phyloP scores from a whole-genome alignment of 352 stramenopile genomes.

The Saprolegnia diclina region DNA sequence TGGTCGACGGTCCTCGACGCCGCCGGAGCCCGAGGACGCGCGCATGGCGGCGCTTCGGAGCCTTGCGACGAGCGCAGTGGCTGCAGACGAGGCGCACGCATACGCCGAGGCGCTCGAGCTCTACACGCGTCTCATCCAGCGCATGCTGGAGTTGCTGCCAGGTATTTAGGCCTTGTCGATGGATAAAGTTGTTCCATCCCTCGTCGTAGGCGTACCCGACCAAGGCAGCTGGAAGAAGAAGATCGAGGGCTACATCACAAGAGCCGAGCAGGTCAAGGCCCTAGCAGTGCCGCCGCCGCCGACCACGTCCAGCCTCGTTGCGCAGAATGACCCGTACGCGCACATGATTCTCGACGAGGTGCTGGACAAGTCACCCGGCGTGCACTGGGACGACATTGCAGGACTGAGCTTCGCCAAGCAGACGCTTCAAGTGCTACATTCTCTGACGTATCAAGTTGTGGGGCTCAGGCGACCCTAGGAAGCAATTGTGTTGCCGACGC shows the following conservation, averaged over 20 bases:
- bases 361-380: slow-evolving; percentile 65
- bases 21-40: neutral
- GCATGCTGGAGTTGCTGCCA: slow-evolving; percentile 56
- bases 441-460: slow-evolving; percentile 2
- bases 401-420: slow-evolving; percentile 80
- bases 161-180: slow-evolving; percentile 34
- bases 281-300: neutral
- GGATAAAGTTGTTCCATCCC: neutral
- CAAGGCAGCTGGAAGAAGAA: slow-evolving; percentile 42
- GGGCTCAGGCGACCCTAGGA: slow-evolving; percentile 37
- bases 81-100: slow-evolving; percentile 42
- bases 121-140: slow-evolving; percentile 68
- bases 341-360: slow-evolving; percentile 82
- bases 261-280: slow-evolving; percentile 64
- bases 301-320: slow-evolving; percentile 3
- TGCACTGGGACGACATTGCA: slow-evolving; percentile 79
- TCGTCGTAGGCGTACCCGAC: slow-evolving; percentile 10
- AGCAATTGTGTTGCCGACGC: slow-evolving; percentile 77
- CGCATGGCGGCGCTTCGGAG: neutral
- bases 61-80: slow-evolving; percentile 34
- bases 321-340: slow-evolving; percentile 52
- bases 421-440: slow-evolving; percentile 61
- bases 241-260: slow-evolving; percentile 76
- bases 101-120: slow-evolving; percentile 55
- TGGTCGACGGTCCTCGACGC: neutral